Evolutionary conservation across 805 yeast genomes (phyloP).

Genomic region (Starmerella scarabaei): DNA sequence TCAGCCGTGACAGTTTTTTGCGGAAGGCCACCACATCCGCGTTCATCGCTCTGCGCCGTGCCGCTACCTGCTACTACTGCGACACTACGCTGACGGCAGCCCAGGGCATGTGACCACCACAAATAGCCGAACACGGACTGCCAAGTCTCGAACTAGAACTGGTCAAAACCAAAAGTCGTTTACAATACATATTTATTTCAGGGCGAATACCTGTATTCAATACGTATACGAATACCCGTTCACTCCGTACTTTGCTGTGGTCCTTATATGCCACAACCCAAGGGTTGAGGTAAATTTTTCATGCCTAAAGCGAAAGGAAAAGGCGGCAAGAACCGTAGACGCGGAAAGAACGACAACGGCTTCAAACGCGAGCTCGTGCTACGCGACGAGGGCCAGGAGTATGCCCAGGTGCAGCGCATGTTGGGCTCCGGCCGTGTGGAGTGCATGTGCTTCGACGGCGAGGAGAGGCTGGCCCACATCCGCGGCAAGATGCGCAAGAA

Average conservation of each 20-base stretch:
- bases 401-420: constrained; percentile 97
- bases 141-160: too few species aligned
- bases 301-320: constrained; percentile 75
- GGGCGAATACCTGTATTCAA: too few species aligned
- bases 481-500: constrained; percentile 98
- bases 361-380: constrained; percentile 88
- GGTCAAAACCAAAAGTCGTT: too few species aligned
- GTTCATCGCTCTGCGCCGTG: not conserved
- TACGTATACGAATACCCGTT: too few species aligned
- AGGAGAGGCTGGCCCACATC: constrained; percentile 89
- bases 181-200: too few species aligned
- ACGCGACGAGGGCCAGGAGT: constrained; percentile 96
- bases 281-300: too few species aligned
- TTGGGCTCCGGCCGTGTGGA: constrained; percentile 96
- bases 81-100: too few species aligned
- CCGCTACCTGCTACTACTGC: not conserved
- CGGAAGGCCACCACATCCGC: constrained; percentile 73
- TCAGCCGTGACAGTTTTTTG: constrained; percentile 49
- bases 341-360: constrained; percentile 92
- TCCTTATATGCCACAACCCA: too few species aligned
- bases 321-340: constrained; percentile 68
- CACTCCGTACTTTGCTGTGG: too few species aligned
- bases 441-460: constrained; percentile 89
- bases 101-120: too few species aligned
- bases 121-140: too few species aligned